phyloP scores from a whole-genome alignment of 257 asterid genomes.

The Solanum sparsipilum region DNA sequence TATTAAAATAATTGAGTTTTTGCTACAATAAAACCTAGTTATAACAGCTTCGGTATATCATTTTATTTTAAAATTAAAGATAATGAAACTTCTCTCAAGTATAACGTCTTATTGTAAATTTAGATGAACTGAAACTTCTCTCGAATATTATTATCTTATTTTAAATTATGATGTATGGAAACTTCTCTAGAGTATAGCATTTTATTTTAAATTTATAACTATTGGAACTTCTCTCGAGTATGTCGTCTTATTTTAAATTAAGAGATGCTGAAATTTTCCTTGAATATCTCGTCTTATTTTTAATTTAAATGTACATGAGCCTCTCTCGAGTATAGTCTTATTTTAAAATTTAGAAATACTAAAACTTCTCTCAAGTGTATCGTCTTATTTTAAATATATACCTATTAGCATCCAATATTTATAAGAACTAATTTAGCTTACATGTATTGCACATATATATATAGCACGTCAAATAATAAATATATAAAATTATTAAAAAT shows the following conservation, averaged over 20 bases:
- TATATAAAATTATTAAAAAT: no score
- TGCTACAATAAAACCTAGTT: no score
- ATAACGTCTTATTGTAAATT: not conserved
- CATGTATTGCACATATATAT: not conserved
- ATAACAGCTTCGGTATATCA: no score
- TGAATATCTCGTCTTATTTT: not conserved
- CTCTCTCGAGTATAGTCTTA: not conserved
- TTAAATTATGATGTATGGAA: not conserved
- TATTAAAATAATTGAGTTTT: no score
- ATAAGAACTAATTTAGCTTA: no score
- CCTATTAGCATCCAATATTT: not conserved
- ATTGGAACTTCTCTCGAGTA: not conserved
- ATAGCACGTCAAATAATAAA: not conserved
- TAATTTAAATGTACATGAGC: not conserved
- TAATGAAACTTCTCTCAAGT: not conserved
- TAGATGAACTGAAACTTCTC: not conserved
- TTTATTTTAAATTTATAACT: not conserved
- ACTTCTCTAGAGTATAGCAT: not conserved
- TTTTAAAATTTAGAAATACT: not conserved
- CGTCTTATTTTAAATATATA: not conserved
- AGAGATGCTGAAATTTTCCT: not conserved
- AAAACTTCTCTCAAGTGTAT: not conserved
- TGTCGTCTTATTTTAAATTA: not conserved
- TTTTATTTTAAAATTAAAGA: no score
- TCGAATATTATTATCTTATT: not conserved